Base-by-base conservation (phyloP, 768 basidiomycete genomes). In the Phaeotremella skinneri region DNA sequence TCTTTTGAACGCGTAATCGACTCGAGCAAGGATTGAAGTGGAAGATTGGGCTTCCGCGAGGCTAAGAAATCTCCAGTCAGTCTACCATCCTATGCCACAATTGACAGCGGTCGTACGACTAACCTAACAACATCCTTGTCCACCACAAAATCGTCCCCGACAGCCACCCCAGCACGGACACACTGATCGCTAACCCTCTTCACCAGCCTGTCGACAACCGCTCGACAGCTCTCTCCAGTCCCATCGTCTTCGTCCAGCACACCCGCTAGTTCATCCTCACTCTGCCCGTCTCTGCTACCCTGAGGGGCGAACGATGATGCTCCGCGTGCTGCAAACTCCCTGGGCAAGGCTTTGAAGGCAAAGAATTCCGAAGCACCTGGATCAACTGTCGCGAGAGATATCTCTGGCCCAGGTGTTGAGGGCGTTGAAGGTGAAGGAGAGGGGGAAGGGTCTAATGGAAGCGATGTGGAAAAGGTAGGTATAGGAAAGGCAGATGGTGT, bases 1-100 rank as follows among this genome's bases (percentile, higher is more conserved):
- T 63, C 91, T 81, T 81, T 93, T 97, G 51, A 96, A 81, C 0
- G 89, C 90, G 74, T 94, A 91, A 71, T 96, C 92, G 85, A 94
- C 87, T 79, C 91, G 91, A 14, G 91, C 84, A 75, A 90, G 88
- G 64, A 93, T 81, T 61, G 85, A 89, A 2, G 90, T 96, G 80
- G 87, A 85, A 54, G 84, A 82, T 74, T 87, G 85, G 1, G 93
- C 93, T 66, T 96, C 90, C 5, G 82, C 82, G 65, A 92, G 74
- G 67, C 90, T 92, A 64, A 52, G 11, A n/a, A n/a, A n/a, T n/a
- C 59, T 17, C 13, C 23, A 4, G 34, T 63, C 57, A 57, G 55
- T 31, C 30, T 20, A 23, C 23, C n/a, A 11, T 34, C 52, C 26
- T 55, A 25, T 42, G 27, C 14, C 45, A 31, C 31, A 52, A 20